A percentile compares a stretch with the other conserved stretches of the same genome.
phyloP scores from a whole-genome alignment of 1,284 basidiomycete species.

The Irpex sp. region DNA sequence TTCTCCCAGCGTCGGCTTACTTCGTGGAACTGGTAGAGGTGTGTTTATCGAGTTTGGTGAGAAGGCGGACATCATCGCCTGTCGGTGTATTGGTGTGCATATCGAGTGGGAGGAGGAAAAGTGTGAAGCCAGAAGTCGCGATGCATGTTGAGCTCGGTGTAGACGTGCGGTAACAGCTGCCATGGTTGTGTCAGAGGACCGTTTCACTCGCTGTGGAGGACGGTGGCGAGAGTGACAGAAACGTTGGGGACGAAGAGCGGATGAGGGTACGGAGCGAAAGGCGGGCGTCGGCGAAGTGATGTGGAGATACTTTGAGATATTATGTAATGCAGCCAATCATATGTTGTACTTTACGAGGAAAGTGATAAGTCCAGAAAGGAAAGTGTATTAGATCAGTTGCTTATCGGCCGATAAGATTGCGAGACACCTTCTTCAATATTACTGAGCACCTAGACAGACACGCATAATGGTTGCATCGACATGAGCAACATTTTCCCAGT shows the following conservation, averaged over 20 bases:
- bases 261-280: neutral
- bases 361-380: neutral
- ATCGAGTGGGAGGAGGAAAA: constrained; percentile 15
- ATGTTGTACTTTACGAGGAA: neutral
- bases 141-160: constrained; percentile 7
- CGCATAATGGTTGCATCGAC: too few relatives aligned
- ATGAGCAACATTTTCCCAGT: too few relatives aligned
- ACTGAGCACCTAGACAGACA: too few relatives aligned
- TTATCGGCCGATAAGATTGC: neutral
- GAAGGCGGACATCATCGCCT: constrained; percentile 58
- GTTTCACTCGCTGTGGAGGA: neutral
- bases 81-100: constrained; percentile 28
- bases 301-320: neutral
- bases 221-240: neutral
- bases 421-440: neutral
- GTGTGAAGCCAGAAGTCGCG: constrained; percentile 10
- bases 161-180: constrained; percentile 3
- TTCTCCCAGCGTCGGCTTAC: constrained; percentile 34
- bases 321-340: neutral
- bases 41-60: constrained; percentile 25
- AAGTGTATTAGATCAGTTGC: neutral
- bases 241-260: neutral
- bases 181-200: constrained; percentile 4
- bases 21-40: constrained; percentile 16
- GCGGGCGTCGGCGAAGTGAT: neutral